phyloP scores from a whole-genome alignment of 257 asterid species.

The Solanum medicagineum region DNA sequence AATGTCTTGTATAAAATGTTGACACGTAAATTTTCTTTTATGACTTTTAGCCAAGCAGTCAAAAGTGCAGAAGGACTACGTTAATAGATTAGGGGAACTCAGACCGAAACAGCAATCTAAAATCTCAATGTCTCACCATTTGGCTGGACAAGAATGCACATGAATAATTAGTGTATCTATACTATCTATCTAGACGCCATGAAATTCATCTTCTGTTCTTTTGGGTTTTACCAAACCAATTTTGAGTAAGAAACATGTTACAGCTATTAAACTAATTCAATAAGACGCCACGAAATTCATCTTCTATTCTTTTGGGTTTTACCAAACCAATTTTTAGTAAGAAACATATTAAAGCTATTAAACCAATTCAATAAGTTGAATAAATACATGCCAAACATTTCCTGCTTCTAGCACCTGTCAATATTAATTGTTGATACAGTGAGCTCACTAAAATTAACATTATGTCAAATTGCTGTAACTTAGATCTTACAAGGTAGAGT shows the following conservation, averaged over 20 bases:
- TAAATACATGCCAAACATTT: neutral
- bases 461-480: neutral
- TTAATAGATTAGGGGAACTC: neutral
- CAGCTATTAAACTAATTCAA: neutral
- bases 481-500: neutral
- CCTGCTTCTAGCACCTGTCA: neutral
- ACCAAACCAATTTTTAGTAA: neutral
- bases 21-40: neutral
- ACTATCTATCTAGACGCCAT: neutral
- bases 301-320: neutral
- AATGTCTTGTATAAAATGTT: neutral
- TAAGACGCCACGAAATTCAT: neutral
- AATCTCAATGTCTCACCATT: neutral
- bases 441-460: neutral
- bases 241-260: neutral
- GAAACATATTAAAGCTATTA: neutral
- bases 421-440: neutral
- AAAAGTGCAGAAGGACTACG: neutral
- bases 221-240: neutral
- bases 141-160: neutral
- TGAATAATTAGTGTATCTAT: neutral
- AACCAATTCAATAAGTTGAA: neutral
- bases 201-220: neutral
- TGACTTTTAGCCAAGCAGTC: neutral
- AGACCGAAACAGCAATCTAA: neutral